phyloP scores from a whole-genome alignment of 768 basidiomycete genomes.

The Trametes punicea region DNA sequence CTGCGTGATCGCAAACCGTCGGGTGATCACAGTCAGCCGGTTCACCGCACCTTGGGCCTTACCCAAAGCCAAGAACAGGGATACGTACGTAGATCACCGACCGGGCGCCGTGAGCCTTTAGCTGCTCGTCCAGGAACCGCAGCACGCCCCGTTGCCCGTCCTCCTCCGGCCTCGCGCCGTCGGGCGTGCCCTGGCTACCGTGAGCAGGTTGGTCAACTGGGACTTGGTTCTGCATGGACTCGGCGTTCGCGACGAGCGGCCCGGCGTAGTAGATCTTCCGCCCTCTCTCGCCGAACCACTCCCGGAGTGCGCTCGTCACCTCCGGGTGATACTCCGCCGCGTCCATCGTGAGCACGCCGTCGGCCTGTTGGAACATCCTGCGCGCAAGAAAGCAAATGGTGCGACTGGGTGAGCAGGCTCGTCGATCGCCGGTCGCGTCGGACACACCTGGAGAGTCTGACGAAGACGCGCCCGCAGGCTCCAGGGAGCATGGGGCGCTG shows the following conservation, averaged over 20 bases:
- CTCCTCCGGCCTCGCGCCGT: not conserved
- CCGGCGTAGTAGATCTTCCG: not conserved
- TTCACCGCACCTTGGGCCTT: too few species aligned
- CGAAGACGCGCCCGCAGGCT: not conserved
- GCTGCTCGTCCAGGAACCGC: conserved; percentile 12
- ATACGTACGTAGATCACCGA: conserved; percentile 20
- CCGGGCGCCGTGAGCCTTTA: conserved; percentile 10
- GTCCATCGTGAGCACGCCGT: not conserved
- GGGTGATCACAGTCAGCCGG: too few species aligned
- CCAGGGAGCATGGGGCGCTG: not conserved
- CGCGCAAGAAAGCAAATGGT: too few species aligned
- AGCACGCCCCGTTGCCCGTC: conserved; percentile 7
- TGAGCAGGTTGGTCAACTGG: not conserved
- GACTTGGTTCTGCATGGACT: not conserved
- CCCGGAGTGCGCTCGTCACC: not conserved
- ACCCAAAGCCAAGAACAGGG: not conserved
- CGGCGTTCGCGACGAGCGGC: not conserved
- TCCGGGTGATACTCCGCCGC: not conserved
- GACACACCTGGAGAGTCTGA: not conserved
- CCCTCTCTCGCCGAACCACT: not conserved
- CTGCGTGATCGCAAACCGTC: not conserved
- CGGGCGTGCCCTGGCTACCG: not conserved
- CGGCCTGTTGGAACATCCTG: not conserved
- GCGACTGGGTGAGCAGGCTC: too few species aligned
- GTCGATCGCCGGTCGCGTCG: too few species aligned